A percentile compares a stretch with the other conserved stretches of the same genome.
These are phyloP conservation scores for Teratosphaeria destructans DNA, from an alignment of 2,329 filamentous ascomycete genomes.

Conservation along the genomic window DNA sequence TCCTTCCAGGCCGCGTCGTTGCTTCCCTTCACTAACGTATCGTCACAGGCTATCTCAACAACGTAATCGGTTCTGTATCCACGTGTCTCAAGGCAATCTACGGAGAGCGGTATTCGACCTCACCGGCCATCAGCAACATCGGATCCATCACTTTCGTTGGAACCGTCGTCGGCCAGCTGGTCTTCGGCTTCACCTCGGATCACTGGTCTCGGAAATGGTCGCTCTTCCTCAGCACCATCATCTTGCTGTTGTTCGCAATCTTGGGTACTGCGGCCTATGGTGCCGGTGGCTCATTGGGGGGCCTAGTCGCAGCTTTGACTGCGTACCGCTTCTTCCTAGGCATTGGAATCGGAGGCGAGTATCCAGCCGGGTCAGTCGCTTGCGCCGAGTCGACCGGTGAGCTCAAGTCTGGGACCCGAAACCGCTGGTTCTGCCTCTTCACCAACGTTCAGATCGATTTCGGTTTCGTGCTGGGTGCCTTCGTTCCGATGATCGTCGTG, in stretches of 20 bases:
- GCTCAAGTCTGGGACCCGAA: constrained; percentile 68
- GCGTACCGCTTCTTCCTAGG: constrained; percentile 75
- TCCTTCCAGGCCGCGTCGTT: too few species aligned
- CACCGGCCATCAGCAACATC: constrained; percentile 62
- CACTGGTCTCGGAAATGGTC: constrained; percentile 77
- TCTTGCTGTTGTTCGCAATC: constrained; percentile 76
- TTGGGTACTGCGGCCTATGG: constrained; percentile 69
- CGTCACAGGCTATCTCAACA: constrained; percentile 62
- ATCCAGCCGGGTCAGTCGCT: constrained; percentile 73
- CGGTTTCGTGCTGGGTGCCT: constrained; percentile 70
- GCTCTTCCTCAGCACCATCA: constrained; percentile 68
- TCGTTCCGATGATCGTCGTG: constrained; percentile 59
- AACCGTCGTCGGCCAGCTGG: constrained; percentile 69
- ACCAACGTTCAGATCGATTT: constrained; percentile 81
- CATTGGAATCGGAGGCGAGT: constrained; percentile 49
- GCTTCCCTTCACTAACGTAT: too few species aligned
- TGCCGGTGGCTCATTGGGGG: constrained; percentile 54
- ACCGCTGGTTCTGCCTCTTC: constrained; percentile 72
- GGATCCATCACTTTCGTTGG: constrained; percentile 70
- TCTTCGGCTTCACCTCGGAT: constrained; percentile 73
- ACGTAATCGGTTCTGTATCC: constrained; percentile 79
- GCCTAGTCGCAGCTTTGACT: constrained; percentile 67
- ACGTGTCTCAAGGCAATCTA: constrained; percentile 65
- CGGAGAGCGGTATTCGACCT: constrained; percentile 55
- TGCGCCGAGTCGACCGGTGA: constrained; percentile 77